phyloP scores from a whole-genome alignment of 2,329 filamentous ascomycete species.

The Aureobasidium uvarum region DNA sequence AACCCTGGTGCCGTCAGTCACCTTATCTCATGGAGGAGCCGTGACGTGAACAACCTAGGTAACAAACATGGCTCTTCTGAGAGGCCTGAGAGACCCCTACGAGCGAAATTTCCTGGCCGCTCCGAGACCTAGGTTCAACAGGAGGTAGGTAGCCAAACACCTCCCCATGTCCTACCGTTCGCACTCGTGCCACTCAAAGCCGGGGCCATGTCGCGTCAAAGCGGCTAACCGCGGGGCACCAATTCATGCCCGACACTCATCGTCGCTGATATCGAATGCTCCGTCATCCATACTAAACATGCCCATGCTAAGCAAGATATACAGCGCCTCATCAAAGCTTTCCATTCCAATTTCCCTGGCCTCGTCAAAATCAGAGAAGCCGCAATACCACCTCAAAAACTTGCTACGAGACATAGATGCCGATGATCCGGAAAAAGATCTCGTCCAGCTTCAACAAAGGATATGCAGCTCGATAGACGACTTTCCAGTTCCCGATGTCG shows the following conservation, averaged over 20 bases:
- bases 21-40: not conserved
- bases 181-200: not conserved
- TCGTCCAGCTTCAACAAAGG: conserved; percentile 12
- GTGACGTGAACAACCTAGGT: not conserved
- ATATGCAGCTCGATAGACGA: conserved; percentile 19
- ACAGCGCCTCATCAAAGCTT: conserved; percentile 19
- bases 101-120: conserved; percentile 16
- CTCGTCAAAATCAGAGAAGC: conserved; percentile 19
- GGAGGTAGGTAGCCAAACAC: conserved; percentile 3
- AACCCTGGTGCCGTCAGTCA: not conserved
- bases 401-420: conserved; percentile 16
- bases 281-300: not conserved
- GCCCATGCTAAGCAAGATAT: conserved; percentile 22
- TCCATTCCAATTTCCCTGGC: conserved; percentile 1
- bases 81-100: conserved; percentile 16
- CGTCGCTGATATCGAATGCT: not conserved
- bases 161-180: not conserved
- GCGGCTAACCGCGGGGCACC: conserved; percentile 12
- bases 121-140: conserved; percentile 13
- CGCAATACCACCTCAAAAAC: conserved; percentile 8
- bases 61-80: conserved; percentile 3
- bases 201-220: conserved; percentile 10
- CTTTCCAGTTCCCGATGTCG: conserved; percentile 6
- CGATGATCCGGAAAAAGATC: not conserved
- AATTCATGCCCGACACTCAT: not conserved